phyloP scores from a whole-genome alignment of 192 early-diverging fungal species.

The Umbelopsis sp. region DNA sequence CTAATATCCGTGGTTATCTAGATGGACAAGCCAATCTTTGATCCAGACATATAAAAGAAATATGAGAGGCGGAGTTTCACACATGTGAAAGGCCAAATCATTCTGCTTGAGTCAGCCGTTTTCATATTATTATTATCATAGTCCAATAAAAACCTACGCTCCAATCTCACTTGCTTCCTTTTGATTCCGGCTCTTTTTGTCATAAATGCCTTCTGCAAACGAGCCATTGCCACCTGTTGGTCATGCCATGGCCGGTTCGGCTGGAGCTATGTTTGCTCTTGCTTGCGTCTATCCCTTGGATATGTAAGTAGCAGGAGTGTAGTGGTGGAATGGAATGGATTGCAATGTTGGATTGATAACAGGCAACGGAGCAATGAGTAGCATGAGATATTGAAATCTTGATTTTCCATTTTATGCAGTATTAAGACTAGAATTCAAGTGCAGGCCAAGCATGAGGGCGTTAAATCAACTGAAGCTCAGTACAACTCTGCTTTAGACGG shows the following conservation, averaged over 20 bases:
- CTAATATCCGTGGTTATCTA: not conserved
- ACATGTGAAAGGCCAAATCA: constrained; percentile 20
- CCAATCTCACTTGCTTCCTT: constrained; percentile 18
- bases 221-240: constrained; percentile 76
- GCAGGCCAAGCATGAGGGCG: constrained; percentile 60
- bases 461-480: constrained; percentile 41
- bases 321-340: not conserved
- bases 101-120: constrained; percentile 22
- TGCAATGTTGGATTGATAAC: not conserved
- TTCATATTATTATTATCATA: constrained; percentile 5
- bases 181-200: not conserved
- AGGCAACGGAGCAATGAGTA: not conserved
- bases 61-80: constrained; percentile 1
- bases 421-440: constrained; percentile 98
- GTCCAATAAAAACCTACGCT: not conserved
- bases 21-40: not conserved
- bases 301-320: constrained; percentile 67
- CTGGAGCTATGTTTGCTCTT: constrained; percentile 91
- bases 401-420: constrained; percentile 41
- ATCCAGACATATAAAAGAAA: not conserved
- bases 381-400: not conserved
- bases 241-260: constrained; percentile 90
- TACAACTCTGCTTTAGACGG: constrained; percentile 77
- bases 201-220: constrained; percentile 23
- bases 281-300: constrained; percentile 93